A percentile compares a stretch with the other conserved stretches of the same genome.
These are phyloP conservation scores for Tetragonia tetragonoides DNA, from an alignment of 148 eudicot genomes.

Conservation along the genomic window DNA sequence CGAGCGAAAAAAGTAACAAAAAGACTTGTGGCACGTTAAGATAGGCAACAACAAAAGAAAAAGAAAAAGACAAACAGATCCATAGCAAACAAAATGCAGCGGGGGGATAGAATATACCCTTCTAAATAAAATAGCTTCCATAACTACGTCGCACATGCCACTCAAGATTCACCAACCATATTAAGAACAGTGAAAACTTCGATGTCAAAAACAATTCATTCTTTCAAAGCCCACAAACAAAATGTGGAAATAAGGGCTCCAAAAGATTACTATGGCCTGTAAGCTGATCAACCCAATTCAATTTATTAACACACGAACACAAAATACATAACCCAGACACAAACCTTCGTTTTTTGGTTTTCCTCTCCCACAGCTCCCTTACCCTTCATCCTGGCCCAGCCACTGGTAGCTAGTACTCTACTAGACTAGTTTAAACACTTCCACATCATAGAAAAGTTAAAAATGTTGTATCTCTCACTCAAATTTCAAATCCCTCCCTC, in stretches of 20 bases:
- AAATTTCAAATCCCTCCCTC: not conserved
- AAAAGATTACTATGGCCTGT: not conserved
- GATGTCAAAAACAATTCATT: not conserved
- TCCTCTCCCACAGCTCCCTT: not conserved
- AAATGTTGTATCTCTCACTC: not conserved
- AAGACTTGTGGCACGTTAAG: not conserved
- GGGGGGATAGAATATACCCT: not conserved
- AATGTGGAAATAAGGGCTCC: not conserved
- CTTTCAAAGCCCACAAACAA: not conserved
- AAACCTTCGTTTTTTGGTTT: not conserved
- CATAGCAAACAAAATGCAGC: no score
- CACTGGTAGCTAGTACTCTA: no score
- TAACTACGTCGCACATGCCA: not conserved
- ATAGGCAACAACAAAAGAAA: not conserved
- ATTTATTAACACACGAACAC: not conserved
- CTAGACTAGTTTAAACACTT: not conserved
- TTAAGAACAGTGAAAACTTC: not conserved
- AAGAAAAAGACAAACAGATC: not conserved
- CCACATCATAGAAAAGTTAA: not conserved
- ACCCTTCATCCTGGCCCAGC: not conserved
- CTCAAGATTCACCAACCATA: not conserved
- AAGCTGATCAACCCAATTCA: not conserved
- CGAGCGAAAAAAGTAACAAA: no score
- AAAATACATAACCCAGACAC: not conserved
- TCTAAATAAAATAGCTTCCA: not conserved